Conservation (phyloP, 441 rosid genomes). For the Jatropha multifida region DNA sequence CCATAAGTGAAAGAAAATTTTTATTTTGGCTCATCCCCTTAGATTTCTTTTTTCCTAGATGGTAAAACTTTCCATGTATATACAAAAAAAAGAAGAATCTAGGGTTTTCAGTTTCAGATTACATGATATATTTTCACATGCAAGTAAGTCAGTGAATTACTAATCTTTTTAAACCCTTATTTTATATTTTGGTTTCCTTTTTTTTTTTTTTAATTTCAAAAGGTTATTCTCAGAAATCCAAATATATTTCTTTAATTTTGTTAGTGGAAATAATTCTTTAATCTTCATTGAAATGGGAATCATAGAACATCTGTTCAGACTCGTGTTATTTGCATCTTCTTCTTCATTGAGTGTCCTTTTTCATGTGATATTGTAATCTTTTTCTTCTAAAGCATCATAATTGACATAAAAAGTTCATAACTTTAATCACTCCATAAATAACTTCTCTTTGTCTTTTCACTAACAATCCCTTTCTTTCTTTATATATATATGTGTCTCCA, state of each 20-base stretch:
- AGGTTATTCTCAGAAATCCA: too few species aligned
- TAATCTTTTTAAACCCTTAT: too few species aligned
- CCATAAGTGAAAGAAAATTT: not conserved
- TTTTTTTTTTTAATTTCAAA: too few species aligned
- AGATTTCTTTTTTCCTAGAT: not conserved
- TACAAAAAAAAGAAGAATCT: not conserved
- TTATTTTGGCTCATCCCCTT: not conserved
- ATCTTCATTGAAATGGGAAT: not conserved
- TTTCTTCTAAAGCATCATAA: not conserved
- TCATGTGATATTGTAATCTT: slow-evolving; percentile 29
- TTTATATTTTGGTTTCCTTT: too few species aligned
- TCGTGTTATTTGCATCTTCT: not conserved
- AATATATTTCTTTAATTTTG: not conserved
- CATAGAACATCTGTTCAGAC: not conserved
- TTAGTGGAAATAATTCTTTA: not conserved
- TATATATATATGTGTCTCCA: not conserved
- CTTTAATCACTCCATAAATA: slow-evolving; percentile 14
- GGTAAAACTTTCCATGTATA: not conserved
- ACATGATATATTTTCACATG: not conserved
- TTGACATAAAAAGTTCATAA: slow-evolving; percentile 4
- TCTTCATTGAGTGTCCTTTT: slow-evolving; percentile 15
- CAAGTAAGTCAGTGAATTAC: not conserved
- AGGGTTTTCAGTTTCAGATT: not conserved
- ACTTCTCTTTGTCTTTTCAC: slow-evolving; percentile 1
- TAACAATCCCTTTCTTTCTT: not conserved